phyloP scores from a whole-genome alignment of 768 basidiomycete genomes.

The Atractiella rhizophila region DNA sequence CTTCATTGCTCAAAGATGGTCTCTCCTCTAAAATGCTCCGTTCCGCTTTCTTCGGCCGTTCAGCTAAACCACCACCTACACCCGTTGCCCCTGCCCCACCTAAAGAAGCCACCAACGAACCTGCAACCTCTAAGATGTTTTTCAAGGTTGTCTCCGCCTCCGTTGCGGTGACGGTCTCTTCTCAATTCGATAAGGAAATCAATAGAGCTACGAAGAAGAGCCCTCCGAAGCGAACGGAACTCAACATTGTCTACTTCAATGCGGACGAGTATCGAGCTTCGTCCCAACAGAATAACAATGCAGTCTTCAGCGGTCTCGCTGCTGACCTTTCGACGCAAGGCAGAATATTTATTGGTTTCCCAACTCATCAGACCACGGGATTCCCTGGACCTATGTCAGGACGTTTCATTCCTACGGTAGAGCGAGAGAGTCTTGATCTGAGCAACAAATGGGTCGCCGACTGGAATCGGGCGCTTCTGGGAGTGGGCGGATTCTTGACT shows the following conservation, averaged over 20 bases:
- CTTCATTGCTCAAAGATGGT: constrained; percentile 18
- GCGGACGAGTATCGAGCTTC: constrained; percentile 13
- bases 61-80: constrained; percentile 1
- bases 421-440: constrained; percentile 52
- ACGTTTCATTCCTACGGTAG: constrained; percentile 83
- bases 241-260: constrained; percentile 48
- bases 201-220: constrained; percentile 86
- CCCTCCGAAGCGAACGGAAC: constrained; percentile 46
- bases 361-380: constrained; percentile 50
- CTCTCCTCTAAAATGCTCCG: constrained; percentile 15
- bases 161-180: constrained; percentile 20
- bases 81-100: not conserved
- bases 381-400: constrained; percentile 42
- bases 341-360: constrained; percentile 11
- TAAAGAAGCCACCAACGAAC: constrained; percentile 1
- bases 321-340: constrained; percentile 10
- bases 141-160: constrained; percentile 21
- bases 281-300: not conserved
- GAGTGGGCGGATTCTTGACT: constrained; percentile 54
- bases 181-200: constrained; percentile 34
- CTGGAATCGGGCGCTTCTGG: constrained; percentile 77
- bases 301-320: constrained; percentile 12
- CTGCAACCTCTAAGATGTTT: constrained; percentile 15
- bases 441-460: constrained; percentile 13
- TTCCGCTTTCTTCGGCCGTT: constrained; percentile 1